Conservation (phyloP, 2,329 filamentous ascomycete species). For the Didymella segeticola region DNA sequence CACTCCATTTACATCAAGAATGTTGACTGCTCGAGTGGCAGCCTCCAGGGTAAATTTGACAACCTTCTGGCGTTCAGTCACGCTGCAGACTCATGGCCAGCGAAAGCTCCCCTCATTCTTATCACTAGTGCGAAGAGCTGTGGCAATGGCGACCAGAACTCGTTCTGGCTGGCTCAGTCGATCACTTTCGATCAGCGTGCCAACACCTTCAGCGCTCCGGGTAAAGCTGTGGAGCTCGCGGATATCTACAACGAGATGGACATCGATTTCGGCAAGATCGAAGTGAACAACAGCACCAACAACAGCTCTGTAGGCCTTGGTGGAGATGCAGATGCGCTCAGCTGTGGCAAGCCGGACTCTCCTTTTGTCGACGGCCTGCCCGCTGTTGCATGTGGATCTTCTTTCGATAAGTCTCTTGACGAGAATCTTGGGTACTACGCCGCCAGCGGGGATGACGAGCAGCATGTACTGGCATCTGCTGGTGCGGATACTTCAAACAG, state of each 20-base stretch:
- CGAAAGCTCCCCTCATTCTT: conserved; percentile 9
- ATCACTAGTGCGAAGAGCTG: conserved; percentile 14
- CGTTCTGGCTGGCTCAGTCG: conserved; percentile 14
- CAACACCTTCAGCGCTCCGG: conserved; percentile 13
- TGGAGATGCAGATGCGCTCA: neutral
- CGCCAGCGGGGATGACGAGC: conserved; percentile 7
- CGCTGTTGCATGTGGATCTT: conserved; percentile 11
- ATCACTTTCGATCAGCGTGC: conserved; percentile 1
- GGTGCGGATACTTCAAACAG: neutral
- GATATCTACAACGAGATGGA: conserved; percentile 15
- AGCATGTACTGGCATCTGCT: conserved; percentile 9
- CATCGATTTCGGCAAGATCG: conserved; percentile 16
- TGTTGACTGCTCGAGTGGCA: conserved; percentile 2
- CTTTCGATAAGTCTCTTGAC: conserved; percentile 11
- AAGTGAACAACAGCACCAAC: conserved; percentile 7
- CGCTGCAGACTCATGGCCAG: conserved; percentile 14
- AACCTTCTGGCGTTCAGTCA: conserved; percentile 11
- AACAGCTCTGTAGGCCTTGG: conserved; percentile 1
- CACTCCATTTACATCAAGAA: conserved; percentile 16
- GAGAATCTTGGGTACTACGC: conserved; percentile 12
- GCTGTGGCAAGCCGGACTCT: conserved; percentile 13
- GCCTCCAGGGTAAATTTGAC: conserved; percentile 14
- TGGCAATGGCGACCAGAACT: conserved; percentile 14
- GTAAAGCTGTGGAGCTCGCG: conserved; percentile 3
- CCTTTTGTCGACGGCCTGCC: conserved; percentile 11